These are phyloP conservation scores for Fraxinus baroniana DNA, from an alignment of 305 asterid genomes.

Conservation along the genomic window DNA sequence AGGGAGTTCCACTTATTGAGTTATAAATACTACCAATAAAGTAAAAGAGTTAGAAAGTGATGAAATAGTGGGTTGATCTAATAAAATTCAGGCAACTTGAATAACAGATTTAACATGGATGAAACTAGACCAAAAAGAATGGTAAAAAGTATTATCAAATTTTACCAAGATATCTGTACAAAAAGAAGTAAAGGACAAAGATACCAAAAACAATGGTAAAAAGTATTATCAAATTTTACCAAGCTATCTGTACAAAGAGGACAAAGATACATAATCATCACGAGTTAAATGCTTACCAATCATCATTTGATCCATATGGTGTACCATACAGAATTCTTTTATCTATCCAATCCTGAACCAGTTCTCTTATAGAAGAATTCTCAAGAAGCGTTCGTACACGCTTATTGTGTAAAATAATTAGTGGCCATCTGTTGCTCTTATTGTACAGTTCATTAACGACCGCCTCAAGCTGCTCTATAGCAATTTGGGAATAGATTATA, in stretches of 20 bases:
- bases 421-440: slow-evolving; percentile 70
- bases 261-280: not conserved
- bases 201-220: not conserved
- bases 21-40: not conserved
- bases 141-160: not conserved
- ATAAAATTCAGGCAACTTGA: not conserved
- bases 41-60: not conserved
- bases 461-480: slow-evolving; percentile 88
- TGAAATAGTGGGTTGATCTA: not conserved
- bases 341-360: slow-evolving; percentile 70
- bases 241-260: not conserved
- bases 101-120: not conserved
- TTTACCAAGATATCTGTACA: not conserved
- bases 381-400: slow-evolving; percentile 69
- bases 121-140: not conserved
- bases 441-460: slow-evolving; percentile 70
- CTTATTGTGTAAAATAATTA: slow-evolving; percentile 74
- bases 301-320: slow-evolving; percentile 95
- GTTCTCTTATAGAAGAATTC: slow-evolving; percentile 67
- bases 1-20: not conserved
- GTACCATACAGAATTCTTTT: slow-evolving; percentile 68
- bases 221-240: not conserved
- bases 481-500: slow-evolving; percentile 28
- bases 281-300: slow-evolving; percentile 48
- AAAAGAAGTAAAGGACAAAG: not conserved